phyloP scores from a whole-genome alignment of 2,329 filamentous ascomycete genomes.

The Venturia oleaginea region DNA sequence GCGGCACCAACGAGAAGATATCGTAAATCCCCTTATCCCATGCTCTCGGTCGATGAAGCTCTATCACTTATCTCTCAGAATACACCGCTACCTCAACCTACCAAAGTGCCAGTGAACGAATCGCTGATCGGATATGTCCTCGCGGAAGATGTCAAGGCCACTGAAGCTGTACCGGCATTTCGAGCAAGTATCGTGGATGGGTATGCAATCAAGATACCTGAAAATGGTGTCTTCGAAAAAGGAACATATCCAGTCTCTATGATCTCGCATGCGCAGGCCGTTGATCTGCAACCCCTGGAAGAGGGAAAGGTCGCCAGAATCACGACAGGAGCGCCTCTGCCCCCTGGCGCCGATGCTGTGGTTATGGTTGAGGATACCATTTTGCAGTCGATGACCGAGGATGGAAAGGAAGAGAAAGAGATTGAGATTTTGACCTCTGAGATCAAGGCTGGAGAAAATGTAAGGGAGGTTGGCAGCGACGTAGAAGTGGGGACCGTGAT shows the following conservation, averaged over 20 bases:
- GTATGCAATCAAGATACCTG: constrained; percentile 50
- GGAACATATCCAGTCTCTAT: constrained; percentile 80
- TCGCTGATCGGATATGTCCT: constrained; percentile 67
- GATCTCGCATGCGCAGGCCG: constrained; percentile 75
- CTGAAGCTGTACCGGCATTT: constrained; percentile 83
- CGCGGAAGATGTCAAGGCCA: constrained; percentile 70
- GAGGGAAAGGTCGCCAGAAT: constrained; percentile 77
- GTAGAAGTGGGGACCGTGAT: constrained; percentile 61
- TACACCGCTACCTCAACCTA: constrained; percentile 54
- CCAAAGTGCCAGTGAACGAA: constrained; percentile 53
- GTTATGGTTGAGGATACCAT: constrained; percentile 95
- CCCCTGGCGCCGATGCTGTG: constrained; percentile 79
- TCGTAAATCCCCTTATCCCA: constrained; percentile 81
- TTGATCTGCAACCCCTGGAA: constrained; percentile 54
- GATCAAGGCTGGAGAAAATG: constrained; percentile 72
- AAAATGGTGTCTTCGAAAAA: constrained; percentile 44
- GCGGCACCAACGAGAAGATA: constrained; percentile 59
- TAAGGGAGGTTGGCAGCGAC: constrained; percentile 86
- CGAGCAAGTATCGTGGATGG: constrained; percentile 94
- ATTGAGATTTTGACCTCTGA: constrained; percentile 76
- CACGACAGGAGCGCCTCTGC: constrained; percentile 87
- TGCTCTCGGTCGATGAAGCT: constrained; percentile 79
- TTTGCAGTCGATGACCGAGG: constrained; percentile 64
- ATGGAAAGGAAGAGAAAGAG: constrained; percentile 75
- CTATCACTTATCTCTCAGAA: constrained; percentile 62